Percentiles rank a stretch among this genome's conserved stretches.
phyloP scores from a whole-genome alignment of 768 basidiomycete genomes.

The Roridomyces roridus region DNA sequence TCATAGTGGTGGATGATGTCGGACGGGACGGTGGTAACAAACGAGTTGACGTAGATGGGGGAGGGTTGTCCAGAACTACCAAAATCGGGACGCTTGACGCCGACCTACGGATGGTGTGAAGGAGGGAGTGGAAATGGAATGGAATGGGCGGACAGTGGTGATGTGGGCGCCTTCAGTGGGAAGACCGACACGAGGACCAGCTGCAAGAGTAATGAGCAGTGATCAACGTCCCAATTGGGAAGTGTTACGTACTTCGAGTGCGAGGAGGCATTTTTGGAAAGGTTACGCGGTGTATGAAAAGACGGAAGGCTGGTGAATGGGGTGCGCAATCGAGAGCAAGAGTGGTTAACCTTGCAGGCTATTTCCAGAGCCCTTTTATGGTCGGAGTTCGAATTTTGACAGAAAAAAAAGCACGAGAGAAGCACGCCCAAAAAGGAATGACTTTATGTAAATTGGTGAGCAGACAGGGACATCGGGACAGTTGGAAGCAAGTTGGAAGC shows the following conservation, averaged over 20 bases:
- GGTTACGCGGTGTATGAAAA: background rate
- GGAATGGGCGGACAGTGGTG: constrained; percentile 15
- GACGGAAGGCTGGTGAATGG: background rate
- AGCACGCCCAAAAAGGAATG: too few relatives aligned
- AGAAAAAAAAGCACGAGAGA: constrained; percentile 11
- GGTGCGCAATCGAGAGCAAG: background rate
- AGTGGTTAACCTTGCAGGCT: background rate
- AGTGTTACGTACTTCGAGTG: constrained; percentile 8
- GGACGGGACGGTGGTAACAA: constrained; percentile 59
- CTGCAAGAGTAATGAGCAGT: background rate
- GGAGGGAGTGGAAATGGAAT: background rate
- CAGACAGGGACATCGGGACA: too few relatives aligned
- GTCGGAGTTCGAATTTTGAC: constrained; percentile 20
- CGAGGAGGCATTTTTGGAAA: constrained; percentile 11
- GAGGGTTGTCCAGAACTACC: constrained; percentile 58
- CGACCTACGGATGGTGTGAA: constrained; percentile 39
- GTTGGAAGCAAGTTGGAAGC: too few relatives aligned
- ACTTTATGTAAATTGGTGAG: too few relatives aligned
- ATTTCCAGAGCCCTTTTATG: background rate
- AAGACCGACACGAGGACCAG: constrained; percentile 16
- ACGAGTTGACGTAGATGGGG: constrained; percentile 64
- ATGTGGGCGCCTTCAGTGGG: constrained; percentile 14
- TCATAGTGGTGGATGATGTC: constrained; percentile 66
- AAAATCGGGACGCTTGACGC: constrained; percentile 71
- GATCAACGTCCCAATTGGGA: background rate